phyloP scores from a whole-genome alignment of 2,329 filamentous ascomycete species.

The Rutstroemia sp. region DNA sequence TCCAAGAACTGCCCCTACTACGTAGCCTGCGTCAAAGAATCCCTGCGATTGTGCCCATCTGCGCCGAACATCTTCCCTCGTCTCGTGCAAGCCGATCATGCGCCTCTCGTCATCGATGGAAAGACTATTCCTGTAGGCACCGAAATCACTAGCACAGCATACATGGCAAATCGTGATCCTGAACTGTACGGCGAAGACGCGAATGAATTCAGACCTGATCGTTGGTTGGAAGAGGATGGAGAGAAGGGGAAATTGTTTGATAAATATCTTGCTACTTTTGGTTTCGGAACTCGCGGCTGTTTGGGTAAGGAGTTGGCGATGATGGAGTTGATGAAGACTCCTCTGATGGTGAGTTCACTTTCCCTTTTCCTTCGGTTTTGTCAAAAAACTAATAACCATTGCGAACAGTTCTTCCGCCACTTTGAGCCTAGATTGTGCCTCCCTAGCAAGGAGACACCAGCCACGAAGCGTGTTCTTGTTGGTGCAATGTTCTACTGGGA shows the following conservation, averaged over 20 bases:
- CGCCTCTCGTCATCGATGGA: slow-evolving; percentile 1
- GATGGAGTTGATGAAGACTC: slow-evolving; percentile 6
- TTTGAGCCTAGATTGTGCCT: slow-evolving; percentile 1
- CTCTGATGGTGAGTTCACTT: slow-evolving; percentile 1
- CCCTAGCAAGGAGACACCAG: slow-evolving; percentile 2
- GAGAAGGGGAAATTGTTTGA: slow-evolving; percentile 2
- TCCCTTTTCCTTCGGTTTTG: neutral
- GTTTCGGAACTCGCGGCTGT: slow-evolving; percentile 4
- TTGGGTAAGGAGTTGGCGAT: slow-evolving; percentile 6
- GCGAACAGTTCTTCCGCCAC: slow-evolving; percentile 1
- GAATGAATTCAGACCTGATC: slow-evolving; percentile 4
- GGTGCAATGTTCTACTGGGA: slow-evolving; percentile 8
- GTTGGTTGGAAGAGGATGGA: slow-evolving; percentile 4
- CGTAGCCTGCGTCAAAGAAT: slow-evolving; percentile 8
- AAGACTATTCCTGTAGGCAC: slow-evolving; percentile 2
- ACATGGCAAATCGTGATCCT: slow-evolving; percentile 5
- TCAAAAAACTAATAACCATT: neutral
- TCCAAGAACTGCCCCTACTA: slow-evolving; percentile 4
- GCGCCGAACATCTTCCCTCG: slow-evolving; percentile 5
- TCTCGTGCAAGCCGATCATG: neutral
- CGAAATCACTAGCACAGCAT: slow-evolving; percentile 3
- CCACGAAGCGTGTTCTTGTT: slow-evolving; percentile 3
- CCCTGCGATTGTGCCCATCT: neutral
- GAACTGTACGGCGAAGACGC: slow-evolving; percentile 3
- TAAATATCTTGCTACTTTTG: slow-evolving; percentile 8